A percentile compares a stretch with the other conserved stretches of the same genome.
Evolutionary conservation across 768 basidiomycete genomes (phyloP).

Genomic region (Leccinum arenicola): DNA sequence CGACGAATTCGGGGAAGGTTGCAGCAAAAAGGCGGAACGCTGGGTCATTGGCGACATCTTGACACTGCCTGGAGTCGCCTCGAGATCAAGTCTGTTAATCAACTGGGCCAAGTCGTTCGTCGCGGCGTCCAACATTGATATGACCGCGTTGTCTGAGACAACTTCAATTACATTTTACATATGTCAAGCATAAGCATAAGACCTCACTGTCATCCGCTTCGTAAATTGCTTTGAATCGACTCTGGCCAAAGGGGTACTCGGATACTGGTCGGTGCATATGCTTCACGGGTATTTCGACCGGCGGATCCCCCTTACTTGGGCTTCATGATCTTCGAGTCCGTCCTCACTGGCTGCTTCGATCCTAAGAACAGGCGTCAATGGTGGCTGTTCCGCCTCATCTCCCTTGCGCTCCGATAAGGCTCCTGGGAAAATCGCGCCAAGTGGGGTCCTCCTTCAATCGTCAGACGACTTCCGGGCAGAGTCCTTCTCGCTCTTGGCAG

Average conservation of each 20-base stretch:
- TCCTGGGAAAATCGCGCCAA: conserved; percentile 62
- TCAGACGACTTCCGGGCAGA: conserved; percentile 48
- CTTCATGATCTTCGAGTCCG: conserved; percentile 1
- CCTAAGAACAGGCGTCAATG: conserved; percentile 30
- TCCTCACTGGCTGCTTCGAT: conserved; percentile 55
- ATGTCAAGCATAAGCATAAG: not conserved
- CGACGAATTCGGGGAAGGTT: conserved; percentile 29
- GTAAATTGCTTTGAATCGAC: conserved; percentile 48
- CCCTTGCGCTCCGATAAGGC: conserved; percentile 17
- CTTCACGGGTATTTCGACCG: conserved; percentile 35
- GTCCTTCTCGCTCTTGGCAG: conserved; percentile 33
- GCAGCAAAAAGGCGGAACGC: conserved; percentile 20
- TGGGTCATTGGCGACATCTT: conserved; percentile 43
- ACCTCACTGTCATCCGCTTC: conserved; percentile 45
- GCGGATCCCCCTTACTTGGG: not conserved
- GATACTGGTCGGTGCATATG: conserved; percentile 57
- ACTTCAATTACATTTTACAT: not conserved
- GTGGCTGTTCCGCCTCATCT: conserved; percentile 5
- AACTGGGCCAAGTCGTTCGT: conserved; percentile 77
- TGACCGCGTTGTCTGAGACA: conserved; percentile 42
- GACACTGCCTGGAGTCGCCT: conserved; percentile 66
- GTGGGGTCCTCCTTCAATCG: conserved; percentile 49
- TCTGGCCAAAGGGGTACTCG: conserved; percentile 54
- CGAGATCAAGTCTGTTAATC: conserved; percentile 77
- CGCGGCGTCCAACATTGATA: conserved; percentile 74